Percentiles rank a stretch among this genome's conserved stretches.
Conservation (phyloP, 2,329 filamentous ascomycete genomes). For the Xylogone sp. region DNA sequence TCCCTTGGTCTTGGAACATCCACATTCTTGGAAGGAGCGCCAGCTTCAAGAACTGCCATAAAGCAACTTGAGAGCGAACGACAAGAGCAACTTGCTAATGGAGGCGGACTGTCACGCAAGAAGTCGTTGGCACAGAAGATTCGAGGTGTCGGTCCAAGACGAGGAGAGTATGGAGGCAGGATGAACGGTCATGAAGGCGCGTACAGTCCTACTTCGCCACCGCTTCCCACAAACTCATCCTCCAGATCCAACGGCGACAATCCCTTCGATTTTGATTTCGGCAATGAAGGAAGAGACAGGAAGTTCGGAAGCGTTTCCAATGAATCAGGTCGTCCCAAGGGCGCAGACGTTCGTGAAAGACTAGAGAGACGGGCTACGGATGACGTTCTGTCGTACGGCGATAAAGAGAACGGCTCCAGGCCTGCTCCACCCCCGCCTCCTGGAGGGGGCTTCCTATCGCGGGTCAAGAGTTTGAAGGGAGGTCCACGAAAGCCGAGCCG, state of each 20-base stretch:
- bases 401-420: conserved; percentile 33
- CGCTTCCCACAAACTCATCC: conserved; percentile 7
- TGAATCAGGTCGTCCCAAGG: conserved; percentile 32
- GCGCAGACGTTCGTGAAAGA: conserved; percentile 47
- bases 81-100: conserved; percentile 28
- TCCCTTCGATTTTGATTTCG: conserved; percentile 82
- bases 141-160: conserved; percentile 73
- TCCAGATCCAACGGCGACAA: conserved; percentile 45
- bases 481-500: conserved; percentile 48
- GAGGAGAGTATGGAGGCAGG: conserved; percentile 57
- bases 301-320: conserved; percentile 53
- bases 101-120: conserved; percentile 73
- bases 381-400: conserved; percentile 43
- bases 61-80: conserved; percentile 69
- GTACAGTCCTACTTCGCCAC: conserved; percentile 31
- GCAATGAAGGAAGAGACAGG: conserved; percentile 56
- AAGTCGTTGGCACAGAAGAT: conserved; percentile 93
- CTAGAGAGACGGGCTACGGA: conserved; percentile 64
- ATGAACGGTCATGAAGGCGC: conserved; percentile 51
- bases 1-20: conserved; percentile 84
- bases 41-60: conserved; percentile 77
- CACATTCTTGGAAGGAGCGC: conserved; percentile 92
- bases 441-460: conserved; percentile 64
- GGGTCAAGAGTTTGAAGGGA: conserved; percentile 80
- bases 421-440: conserved; percentile 33